Conservation (phyloP, 192 early-diverging fungal species). For the Coemansia sp. region DNA sequence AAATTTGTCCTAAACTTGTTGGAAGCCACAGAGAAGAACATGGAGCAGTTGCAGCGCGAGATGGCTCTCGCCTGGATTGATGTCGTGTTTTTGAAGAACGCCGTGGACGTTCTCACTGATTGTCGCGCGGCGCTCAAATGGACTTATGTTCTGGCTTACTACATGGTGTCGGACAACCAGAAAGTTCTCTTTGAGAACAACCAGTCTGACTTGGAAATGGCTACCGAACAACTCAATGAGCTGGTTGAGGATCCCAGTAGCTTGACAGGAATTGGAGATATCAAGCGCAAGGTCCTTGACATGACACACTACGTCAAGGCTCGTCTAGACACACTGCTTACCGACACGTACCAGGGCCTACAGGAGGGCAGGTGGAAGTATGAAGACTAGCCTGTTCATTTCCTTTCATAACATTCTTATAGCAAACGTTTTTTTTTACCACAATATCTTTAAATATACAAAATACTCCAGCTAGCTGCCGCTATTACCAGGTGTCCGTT, state of each 20-base stretch:
- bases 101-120: conserved; percentile 85
- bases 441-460: neutral
- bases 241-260: conserved; percentile 85
- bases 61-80: conserved; percentile 96
- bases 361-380: conserved; percentile 83
- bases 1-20: conserved; percentile 82
- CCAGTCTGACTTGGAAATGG: conserved; percentile 98
- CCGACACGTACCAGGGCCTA: conserved; percentile 87
- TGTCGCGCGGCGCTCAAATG: conserved; percentile 95
- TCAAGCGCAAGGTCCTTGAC: conserved; percentile 88
- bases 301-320: conserved; percentile 89
- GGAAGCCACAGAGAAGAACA: conserved; percentile 57
- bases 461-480: neutral
- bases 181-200: conserved; percentile 97
- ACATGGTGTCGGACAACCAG: conserved; percentile 81
- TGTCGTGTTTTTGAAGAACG: conserved; percentile 93
- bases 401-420: neutral
- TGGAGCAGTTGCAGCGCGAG: conserved; percentile 94
- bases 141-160: conserved; percentile 98
- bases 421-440: neutral
- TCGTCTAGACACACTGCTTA: conserved; percentile 85
- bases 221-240: conserved; percentile 93
- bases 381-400: conserved; percentile 15
- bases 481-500: conserved; percentile 8
- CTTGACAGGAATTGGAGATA: conserved; percentile 66